Base-by-base conservation (phyloP, 805 yeast genomes). In the Monosporozyma solicola region DNA sequence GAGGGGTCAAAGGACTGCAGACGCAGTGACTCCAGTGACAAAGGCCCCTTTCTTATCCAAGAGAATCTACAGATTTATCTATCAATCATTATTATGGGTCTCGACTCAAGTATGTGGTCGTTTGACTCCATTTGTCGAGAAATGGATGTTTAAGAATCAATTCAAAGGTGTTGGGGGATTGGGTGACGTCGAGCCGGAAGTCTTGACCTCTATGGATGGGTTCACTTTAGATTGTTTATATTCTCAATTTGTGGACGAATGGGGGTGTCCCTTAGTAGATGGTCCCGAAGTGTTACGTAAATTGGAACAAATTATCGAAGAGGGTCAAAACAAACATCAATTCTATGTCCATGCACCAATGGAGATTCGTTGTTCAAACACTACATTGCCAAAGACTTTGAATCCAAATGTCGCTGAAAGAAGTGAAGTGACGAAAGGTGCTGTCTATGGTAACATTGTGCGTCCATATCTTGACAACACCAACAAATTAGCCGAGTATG, bases 161-260 rank as follows among this genome's bases (percentile, higher is more conserved):
- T 91, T 86, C 63, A 96, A 96, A 6, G 71, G 74, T 47, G 80
- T 82, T 27, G 91, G 85, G 62, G 83, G 87, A 6, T 74, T 77
- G 41, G 80, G 79, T 22, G 67, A 66, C n/a, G 82, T 81, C 33
- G 83, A 79, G 52, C 70, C 79, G 49, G 85, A 87, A 2, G 88
- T 91, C 10, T 89, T 84, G 62, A 78, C 80, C 54, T 85, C 96
- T 3, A 92, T 87, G 47, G 87, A 85, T 54, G 96, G 92, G 6
- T 80, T 92, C 62, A 89, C 87, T 68, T 88, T 92, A 96, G 98
- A 94, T 72, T 94, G 98, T 68, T 73, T 92, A 59, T 92, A 89
- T 69, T 83, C 90, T 46, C 99, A 92, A 69, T 91, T 83, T 70
- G 98, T 92, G 50, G 83, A 91, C 65, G 99, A 92, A 72, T 92